Evolutionary conservation across 2,329 filamentous ascomycete species (phyloP), one percentile per base, ranked within the genome.

Genomic region (Colletotrichum horii): DNA sequence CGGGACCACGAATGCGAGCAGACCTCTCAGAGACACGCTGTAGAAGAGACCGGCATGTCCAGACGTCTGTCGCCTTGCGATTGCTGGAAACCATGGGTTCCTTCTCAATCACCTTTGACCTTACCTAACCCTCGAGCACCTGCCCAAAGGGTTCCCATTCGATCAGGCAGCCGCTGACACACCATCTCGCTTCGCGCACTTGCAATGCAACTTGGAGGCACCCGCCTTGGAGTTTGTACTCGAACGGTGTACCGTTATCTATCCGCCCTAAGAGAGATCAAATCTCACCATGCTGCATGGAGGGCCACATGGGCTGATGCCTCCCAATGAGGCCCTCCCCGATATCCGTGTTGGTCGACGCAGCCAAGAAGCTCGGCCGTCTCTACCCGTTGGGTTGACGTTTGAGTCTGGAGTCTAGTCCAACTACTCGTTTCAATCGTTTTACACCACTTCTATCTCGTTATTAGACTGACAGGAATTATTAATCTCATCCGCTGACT

Each of bases 121-220:
- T 71, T 9, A 74, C 67, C 71, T 74, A 52, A 74, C 60, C 67
- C 61, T 71, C 60, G 28, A 30, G 36, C 38, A 62, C 52, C 67
- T 74, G 19, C 60, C 71, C 14, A 28, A 66, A 61, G 19, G 36
- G 36, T 28, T 43, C 48, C 43, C 28, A 48, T 36, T 32, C 62
- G 12, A 60, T 71, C 28, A 74, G 71, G 71, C 71, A 74, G 68
- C 68, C 28, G 72, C 68, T 71, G 72, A 74, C 72, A 71, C 72
- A 71, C 61, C 72, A 71, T 61, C 67, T 56, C 38, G 68, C 32
- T 55, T 71, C 28, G 22, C 15, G 22, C 72, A 52, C 48, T 16
- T 34, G 15, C 24, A n/a, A 30, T 36, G 66, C 38, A 48, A 38
- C 24, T 19, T 56, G 14, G 66, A 43, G 52, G 32, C 32, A 58